Conservation (phyloP, 1,284 basidiomycete species). For the Pulchroboletus neoregius region DNA sequence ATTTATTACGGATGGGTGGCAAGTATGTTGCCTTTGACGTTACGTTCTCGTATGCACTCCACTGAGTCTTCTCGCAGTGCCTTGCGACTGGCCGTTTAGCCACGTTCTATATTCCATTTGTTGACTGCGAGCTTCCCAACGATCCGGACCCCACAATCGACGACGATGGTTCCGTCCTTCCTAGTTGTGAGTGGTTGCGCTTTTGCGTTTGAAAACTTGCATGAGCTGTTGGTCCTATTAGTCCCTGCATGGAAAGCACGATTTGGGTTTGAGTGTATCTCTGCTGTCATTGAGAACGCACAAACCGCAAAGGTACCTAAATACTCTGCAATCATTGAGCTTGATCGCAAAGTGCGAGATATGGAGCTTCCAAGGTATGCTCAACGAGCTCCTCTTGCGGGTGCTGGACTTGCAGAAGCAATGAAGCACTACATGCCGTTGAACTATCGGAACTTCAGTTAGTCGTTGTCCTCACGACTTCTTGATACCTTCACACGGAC, state of each 20-base stretch:
- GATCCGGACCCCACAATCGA: slow-evolving; percentile 52
- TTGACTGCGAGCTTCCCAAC: slow-evolving; percentile 60
- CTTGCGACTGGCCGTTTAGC: slow-evolving; percentile 61
- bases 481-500: slow-evolving; percentile 2
- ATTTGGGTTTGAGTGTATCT: slow-evolving; percentile 64
- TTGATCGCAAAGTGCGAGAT: slow-evolving; percentile 61
- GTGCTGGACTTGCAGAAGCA: slow-evolving; percentile 44
- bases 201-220: slow-evolving; percentile 1
- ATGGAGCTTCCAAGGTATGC: slow-evolving; percentile 56
- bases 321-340: slow-evolving; percentile 58
- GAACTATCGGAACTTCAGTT: slow-evolving; percentile 65
- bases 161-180: slow-evolving; percentile 48
- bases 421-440: slow-evolving; percentile 65
- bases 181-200: slow-evolving; percentile 47
- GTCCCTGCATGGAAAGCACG: slow-evolving; percentile 71
- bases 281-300: slow-evolving; percentile 61
- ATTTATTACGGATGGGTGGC: slow-evolving; percentile 66
- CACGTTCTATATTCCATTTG: slow-evolving; percentile 60
- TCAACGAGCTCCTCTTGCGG: slow-evolving; percentile 40
- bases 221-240: slow-evolving; percentile 24
- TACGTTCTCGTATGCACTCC: not conserved
- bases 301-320: slow-evolving; percentile 62
- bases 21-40: slow-evolving; percentile 37
- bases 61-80: slow-evolving; percentile 33
- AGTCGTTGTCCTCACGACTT: slow-evolving; percentile 22